phyloP scores from a whole-genome alignment of 768 basidiomycete genomes.

The Kwoniella newhampshirensis region DNA sequence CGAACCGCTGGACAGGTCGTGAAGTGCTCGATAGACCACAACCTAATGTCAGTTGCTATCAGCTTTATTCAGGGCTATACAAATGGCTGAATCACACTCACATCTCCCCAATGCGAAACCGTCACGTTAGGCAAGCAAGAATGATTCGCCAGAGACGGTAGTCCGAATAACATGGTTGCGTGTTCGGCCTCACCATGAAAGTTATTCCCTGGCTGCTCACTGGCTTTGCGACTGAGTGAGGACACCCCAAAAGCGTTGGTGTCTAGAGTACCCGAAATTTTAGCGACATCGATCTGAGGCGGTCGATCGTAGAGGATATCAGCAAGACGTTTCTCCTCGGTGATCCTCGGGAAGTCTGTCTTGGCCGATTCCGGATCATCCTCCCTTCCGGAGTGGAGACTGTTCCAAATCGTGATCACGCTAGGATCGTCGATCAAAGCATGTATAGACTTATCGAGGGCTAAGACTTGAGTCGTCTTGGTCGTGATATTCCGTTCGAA shows the following conservation, averaged over 20 bases:
- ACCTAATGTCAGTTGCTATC: neutral
- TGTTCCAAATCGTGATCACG: neutral
- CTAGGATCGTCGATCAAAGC: conserved; percentile 5
- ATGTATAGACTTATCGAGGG: conserved; percentile 4
- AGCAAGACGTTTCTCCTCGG: neutral
- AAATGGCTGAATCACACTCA: neutral
- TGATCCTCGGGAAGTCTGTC: neutral
- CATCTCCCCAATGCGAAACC: neutral
- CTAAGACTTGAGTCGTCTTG: conserved; percentile 1
- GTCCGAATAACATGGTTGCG: neutral
- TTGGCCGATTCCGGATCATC: neutral
- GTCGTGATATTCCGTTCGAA: neutral
- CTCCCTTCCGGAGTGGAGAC: neutral
- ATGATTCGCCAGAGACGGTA: conserved; percentile 11
- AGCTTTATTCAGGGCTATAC: neutral
- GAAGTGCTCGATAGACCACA: conserved; percentile 5
- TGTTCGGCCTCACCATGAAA: neutral
- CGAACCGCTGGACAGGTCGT: neutral
- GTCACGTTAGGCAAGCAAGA: conserved; percentile 11
- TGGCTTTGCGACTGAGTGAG: neutral
- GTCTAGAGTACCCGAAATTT: neutral
- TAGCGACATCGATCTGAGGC: neutral
- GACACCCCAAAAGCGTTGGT: neutral
- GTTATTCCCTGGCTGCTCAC: no score
- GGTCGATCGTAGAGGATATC: neutral